Evolutionary conservation across 2,329 filamentous ascomycete species (phyloP).

Genomic region (Trichoderma sp.): DNA sequence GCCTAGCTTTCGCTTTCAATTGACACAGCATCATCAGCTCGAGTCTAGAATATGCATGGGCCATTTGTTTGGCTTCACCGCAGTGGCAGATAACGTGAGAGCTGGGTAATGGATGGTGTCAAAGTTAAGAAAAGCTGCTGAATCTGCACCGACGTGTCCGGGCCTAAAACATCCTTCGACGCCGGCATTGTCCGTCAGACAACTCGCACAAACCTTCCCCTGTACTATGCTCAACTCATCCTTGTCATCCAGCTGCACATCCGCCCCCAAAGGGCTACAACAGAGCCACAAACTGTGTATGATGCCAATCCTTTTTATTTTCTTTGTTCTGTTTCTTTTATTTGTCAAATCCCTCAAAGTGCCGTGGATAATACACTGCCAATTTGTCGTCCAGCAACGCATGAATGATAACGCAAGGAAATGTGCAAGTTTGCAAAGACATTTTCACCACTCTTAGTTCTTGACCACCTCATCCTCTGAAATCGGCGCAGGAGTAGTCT

Average conservation of each 20-base stretch:
- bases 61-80: not conserved
- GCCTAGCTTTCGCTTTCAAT: too few relatives aligned
- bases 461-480: conserved; percentile 37
- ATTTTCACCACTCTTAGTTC: not conserved
- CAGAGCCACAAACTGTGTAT: too few relatives aligned
- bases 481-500: conserved; percentile 34
- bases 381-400: conserved; percentile 11
- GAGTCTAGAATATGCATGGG: too few relatives aligned
- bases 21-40: too few relatives aligned
- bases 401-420: conserved; percentile 23
- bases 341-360: not conserved
- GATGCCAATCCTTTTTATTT: not conserved
- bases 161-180: not conserved
- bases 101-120: not conserved
- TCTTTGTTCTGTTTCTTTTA: not conserved
- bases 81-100: too few relatives aligned
- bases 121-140: not conserved
- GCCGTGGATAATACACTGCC: not conserved
- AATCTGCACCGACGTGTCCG: not conserved
- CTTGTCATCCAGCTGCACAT: not conserved
- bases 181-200: not conserved
- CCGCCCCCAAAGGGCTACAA: not conserved
- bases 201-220: not conserved
- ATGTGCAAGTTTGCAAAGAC: not conserved
- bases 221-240: not conserved